Evolutionary conservation across 2,329 filamentous ascomycete genomes (phyloP), one percentile per base, ranked within the genome.

Genomic region (Fusarium pseudonygamai): DNA sequence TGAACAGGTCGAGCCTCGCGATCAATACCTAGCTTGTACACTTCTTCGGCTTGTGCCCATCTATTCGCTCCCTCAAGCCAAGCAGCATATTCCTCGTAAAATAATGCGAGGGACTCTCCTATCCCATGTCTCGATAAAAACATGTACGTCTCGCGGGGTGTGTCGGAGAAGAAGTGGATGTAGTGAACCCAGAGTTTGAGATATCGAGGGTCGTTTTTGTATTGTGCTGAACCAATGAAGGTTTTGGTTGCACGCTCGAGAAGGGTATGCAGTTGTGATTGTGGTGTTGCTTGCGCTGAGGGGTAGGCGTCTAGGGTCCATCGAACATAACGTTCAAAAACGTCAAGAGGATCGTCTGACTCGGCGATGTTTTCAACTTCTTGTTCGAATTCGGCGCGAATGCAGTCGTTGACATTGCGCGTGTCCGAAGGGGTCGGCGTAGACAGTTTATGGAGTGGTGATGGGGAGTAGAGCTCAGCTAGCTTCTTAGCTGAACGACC

Each of bases 291-390:
- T 84, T 98, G 95, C 30, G 96, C 93, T 0, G 95, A 96, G 5
- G 96, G 96, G 81, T 98, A 99, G 60, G 96, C 93, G 82, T 98
- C 94, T 34, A 98, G 86, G 3, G 95, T 97, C 96, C 96, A 99
- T 83, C 94, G 94, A 65, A 98, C 94, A 80, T 99, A 99, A 80
- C 96, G 92, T 81, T 98, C 96, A 84, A 94, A 99, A 70, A 98
- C 89, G 78, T 98, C 96, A 53, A 99, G 90, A 3, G 96, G 96
- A 79, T 99, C 96, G 80, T 99, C 96, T 0, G 93, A 94, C 80
- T 99, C 96, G 72, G 90, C 89, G 57, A 97, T 91, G 53, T 87
- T 89, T 47, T 90, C 87, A 24, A 98, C 83, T 82, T 98, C 96
- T 18, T 90, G 88, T 83, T 99, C 96, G 77, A 94, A 98, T 78